Evolutionary conservation across 1,284 basidiomycete genomes (phyloP).

Genomic region (Vanrija sp.): DNA sequence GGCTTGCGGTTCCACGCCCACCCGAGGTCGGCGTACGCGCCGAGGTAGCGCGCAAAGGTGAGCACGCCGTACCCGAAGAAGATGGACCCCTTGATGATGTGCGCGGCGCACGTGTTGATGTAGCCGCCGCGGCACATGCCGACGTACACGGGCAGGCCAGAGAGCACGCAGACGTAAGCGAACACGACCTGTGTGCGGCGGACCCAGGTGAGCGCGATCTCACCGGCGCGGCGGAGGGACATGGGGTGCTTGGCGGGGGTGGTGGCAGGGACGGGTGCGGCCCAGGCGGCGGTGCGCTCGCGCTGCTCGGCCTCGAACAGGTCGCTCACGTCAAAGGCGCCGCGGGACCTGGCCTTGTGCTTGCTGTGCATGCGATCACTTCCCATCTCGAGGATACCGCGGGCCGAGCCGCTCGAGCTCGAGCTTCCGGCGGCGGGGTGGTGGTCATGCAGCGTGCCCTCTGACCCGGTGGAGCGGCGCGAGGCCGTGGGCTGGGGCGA

Average conservation of each 20-base stretch:
- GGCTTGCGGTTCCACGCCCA: conserved; percentile 85
- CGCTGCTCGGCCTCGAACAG: conserved; percentile 1
- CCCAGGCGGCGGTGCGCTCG: background rate
- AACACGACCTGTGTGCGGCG: conserved; percentile 37
- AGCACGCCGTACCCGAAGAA: conserved; percentile 88
- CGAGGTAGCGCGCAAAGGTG: conserved; percentile 86
- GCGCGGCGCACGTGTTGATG: conserved; percentile 80
- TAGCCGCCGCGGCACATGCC: conserved; percentile 53
- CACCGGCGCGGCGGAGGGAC: conserved; percentile 6
- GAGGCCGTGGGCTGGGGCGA: conserved; percentile 3
- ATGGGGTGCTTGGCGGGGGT: background rate
- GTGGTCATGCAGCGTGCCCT: conserved; percentile 61
- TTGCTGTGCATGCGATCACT: conserved; percentile 9
- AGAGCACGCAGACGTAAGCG: conserved; percentile 36
- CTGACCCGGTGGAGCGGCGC: conserved; percentile 53
- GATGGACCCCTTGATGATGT: conserved; percentile 88
- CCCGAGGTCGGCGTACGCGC: conserved; percentile 78
- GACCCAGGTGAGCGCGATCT: conserved; percentile 33
- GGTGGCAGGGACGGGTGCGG: no score
- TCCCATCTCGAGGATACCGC: conserved; percentile 14
- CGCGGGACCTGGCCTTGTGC: background rate
- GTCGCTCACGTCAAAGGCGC: conserved; percentile 26
- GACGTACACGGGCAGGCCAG: conserved; percentile 33
- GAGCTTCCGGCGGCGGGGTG: conserved; percentile 23
- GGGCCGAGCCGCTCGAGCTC: conserved; percentile 1